Base-by-base conservation (phyloP, 176 grass and related monocot genomes). In the Aegilops umbellulata region DNA sequence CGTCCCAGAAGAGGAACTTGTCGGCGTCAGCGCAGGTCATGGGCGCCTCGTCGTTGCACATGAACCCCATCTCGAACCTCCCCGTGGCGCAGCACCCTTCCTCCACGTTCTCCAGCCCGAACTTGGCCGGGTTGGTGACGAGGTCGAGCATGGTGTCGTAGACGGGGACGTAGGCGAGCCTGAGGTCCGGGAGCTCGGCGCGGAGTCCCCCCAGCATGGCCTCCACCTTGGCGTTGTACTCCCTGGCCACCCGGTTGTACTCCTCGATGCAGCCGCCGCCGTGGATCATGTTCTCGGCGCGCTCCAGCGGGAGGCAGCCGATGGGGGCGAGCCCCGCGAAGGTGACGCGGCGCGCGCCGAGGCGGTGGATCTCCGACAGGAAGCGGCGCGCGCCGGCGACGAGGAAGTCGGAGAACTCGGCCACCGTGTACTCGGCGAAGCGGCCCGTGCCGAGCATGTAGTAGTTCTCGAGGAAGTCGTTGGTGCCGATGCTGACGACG, bases 381-480 rank as follows among this genome's bases (percentile, higher is more conserved):
- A 93, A 95, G 0, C 60, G 3, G 1, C 65, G 83, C 11, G 88
- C 88, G 3, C 80, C 53, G 67, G 58, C 81, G 32, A 93, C 51
- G 31, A 95, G 83, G 83, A 90, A 93, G 35, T 93, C 89, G 24
- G 76, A 67, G 72, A 67, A 93, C 65, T 84, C 86, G 1, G 38
- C 6, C 27, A 87, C 62, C 20, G 86, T 90, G 88, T 88, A 92
- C 57, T 90, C 68, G 68, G 16, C 20, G 72, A 75, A 88, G 25
- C 90, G 79, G 32, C 75, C 83, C 19, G 86, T 90, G 46, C 64
- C 68, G 7, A 83, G 79, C 67, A 79, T 26, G 74, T 84, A 83
- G 77, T 95, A 96, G 84, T 95, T 95, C 74, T 91, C 86, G 1
- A 91, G 78, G 87, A 93, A 93, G 84, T 97, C 95, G 63, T 97